phyloP scores from a whole-genome alignment of 371 early-diverging fungal genomes.

The Rhizopus stolonifer region DNA sequence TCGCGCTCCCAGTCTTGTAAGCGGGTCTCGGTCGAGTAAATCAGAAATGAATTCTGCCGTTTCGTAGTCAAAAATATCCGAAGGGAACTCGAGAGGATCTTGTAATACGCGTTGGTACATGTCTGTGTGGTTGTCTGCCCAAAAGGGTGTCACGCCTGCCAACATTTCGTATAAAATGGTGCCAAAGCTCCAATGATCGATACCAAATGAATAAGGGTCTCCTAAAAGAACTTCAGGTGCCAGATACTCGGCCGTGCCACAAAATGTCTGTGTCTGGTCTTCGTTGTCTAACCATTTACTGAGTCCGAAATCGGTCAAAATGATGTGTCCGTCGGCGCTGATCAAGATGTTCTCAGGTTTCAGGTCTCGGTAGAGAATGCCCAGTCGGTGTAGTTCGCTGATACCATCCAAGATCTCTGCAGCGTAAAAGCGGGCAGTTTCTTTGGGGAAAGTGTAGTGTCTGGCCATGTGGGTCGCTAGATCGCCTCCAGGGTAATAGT shows the following conservation, averaged over 20 bases:
- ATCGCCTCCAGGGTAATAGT: conserved; percentile 89
- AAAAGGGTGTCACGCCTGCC: conserved; percentile 77
- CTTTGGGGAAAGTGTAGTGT: conserved; percentile 43
- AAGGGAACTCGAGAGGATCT: conserved; percentile 75
- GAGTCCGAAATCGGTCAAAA: conserved; percentile 92
- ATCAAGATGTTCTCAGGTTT: conserved; percentile 92
- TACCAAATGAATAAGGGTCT: conserved; percentile 78
- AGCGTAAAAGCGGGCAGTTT: conserved; percentile 69
- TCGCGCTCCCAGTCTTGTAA: conserved; percentile 60
- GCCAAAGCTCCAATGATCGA: conserved; percentile 98
- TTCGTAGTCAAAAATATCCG: conserved; percentile 51
- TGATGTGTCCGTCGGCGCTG: conserved; percentile 75
- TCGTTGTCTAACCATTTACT: conserved; percentile 62
- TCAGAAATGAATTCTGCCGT: conserved; percentile 62
- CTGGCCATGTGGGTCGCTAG: conserved; percentile 67
- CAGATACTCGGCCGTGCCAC: conserved; percentile 93
- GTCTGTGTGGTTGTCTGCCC: conserved; percentile 71
- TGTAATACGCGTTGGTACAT: conserved; percentile 84
- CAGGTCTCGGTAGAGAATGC: conserved; percentile 88
- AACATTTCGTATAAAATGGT: conserved; percentile 88
- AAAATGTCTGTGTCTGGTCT: conserved; percentile 81
- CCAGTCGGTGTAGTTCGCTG: conserved; percentile 81
- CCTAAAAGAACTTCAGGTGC: conserved; percentile 90
- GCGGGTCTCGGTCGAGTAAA: conserved; percentile 68
- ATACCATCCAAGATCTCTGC: conserved; percentile 89